Conservation (phyloP, 208 protist species). For the Novymonas esmeraldas region DNA sequence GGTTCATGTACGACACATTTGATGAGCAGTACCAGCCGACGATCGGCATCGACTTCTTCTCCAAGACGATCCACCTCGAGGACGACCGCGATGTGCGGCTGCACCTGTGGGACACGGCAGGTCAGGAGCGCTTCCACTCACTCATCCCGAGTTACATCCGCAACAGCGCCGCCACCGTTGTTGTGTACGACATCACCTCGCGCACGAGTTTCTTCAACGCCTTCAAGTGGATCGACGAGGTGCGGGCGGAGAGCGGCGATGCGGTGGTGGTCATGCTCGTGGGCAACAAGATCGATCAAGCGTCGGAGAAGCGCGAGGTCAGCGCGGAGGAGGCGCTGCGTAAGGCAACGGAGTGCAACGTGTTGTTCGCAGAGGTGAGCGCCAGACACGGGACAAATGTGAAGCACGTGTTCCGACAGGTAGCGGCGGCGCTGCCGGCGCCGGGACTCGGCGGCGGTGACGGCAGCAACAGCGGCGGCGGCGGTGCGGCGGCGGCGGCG, state of each 20-base stretch:
- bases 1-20: slow-evolving; percentile 99
- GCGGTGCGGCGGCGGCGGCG: not conserved
- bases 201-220: slow-evolving; percentile 93
- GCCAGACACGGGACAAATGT: slow-evolving; percentile 90
- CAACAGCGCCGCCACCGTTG: slow-evolving; percentile 96
- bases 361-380: slow-evolving; percentile 96
- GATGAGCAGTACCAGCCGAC: slow-evolving; percentile 95
- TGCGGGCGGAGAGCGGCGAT: slow-evolving; percentile 95
- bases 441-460: slow-evolving; percentile 10
- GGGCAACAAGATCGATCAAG: slow-evolving; percentile 98
- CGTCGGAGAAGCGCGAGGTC: slow-evolving; percentile 62
- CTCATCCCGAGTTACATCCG: slow-evolving; percentile 96
- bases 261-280: slow-evolving; percentile 96
- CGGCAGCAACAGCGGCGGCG: not conserved
- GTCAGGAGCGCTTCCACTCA: slow-evolving; percentile 94
- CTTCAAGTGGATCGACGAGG: slow-evolving; percentile 98
- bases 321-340: slow-evolving; percentile 68
- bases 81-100: slow-evolving; percentile 84
- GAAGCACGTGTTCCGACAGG: slow-evolving; percentile 76
- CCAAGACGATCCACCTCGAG: slow-evolving; percentile 98
- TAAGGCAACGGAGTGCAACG: slow-evolving; percentile 88
- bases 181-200: slow-evolving; percentile 98
- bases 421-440: slow-evolving; percentile 57
- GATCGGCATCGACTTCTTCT: slow-evolving; percentile 99
- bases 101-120: slow-evolving; percentile 93